Conservation (phyloP, 257 asterid species). For the Capsicum rhomboideum region DNA sequence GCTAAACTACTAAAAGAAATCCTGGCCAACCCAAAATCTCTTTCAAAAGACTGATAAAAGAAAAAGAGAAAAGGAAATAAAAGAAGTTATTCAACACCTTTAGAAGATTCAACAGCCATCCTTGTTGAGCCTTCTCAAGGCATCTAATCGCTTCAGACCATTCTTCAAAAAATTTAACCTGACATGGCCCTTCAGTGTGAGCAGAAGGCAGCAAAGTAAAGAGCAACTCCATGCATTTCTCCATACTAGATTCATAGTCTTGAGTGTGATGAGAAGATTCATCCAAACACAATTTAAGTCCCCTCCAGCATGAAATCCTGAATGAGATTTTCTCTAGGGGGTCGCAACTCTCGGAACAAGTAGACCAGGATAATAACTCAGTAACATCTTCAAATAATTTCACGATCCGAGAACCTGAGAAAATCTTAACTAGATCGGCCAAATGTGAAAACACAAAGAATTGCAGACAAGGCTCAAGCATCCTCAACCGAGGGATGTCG, state of each 20-base stretch:
- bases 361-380: slow-evolving; percentile 40
- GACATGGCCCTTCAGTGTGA: slow-evolving; percentile 18
- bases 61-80: not conserved
- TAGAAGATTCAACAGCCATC: slow-evolving; percentile 63
- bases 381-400: slow-evolving; percentile 70
- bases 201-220: slow-evolving; percentile 49
- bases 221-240: slow-evolving; percentile 66
- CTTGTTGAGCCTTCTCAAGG: slow-evolving; percentile 65
- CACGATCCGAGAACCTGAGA: slow-evolving; percentile 58
- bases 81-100: slow-evolving; percentile 39
- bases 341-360: slow-evolving; percentile 38
- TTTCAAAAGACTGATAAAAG: not conserved
- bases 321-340: slow-evolving; percentile 38
- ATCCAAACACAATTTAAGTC: slow-evolving; percentile 55
- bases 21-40: not conserved
- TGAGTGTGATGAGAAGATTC: slow-evolving; percentile 35
- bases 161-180: slow-evolving; percentile 31
- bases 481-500: slow-evolving; percentile 65
- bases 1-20: not conserved
- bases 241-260: slow-evolving; percentile 40
- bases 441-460: slow-evolving; percentile 58
- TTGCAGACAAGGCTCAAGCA: slow-evolving; percentile 80
- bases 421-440: slow-evolving; percentile 57
- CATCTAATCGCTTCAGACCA: slow-evolving; percentile 82
- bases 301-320: slow-evolving; percentile 88